These are phyloP conservation scores for Chlamydomonas applanata DNA, from an alignment of 139 green algal genomes.

Conservation along the genomic window DNA sequence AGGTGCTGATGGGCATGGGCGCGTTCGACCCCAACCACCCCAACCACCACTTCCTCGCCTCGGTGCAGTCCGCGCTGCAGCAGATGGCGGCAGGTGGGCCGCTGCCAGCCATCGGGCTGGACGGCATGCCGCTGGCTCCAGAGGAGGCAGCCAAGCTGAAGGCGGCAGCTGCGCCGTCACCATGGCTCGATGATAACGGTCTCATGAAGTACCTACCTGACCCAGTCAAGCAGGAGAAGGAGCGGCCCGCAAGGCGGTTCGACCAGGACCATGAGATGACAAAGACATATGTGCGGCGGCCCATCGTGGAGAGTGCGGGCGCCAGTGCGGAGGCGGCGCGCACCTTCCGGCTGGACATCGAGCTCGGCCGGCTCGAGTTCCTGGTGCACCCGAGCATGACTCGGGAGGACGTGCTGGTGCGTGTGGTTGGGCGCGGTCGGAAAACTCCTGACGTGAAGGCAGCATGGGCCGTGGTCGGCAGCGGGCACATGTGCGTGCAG, in stretches of 20 bases:
- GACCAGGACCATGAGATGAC: constrained; percentile 47
- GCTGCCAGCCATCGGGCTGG: background rate
- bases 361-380: constrained; percentile 59
- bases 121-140: background rate
- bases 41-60: background rate
- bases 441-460: too few species aligned
- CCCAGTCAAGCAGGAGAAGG: constrained; percentile 37
- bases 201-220: constrained; percentile 43
- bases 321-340: background rate
- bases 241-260: constrained; percentile 43
- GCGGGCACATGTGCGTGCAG: too few species aligned
- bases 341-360: constrained; percentile 56
- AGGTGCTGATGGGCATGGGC: constrained; percentile 3
- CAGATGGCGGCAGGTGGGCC: background rate
- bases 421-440: constrained; percentile 1
- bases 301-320: constrained; percentile 15
- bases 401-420: constrained; percentile 60
- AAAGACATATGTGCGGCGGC: constrained; percentile 27
- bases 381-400: constrained; percentile 51
- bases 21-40: constrained; percentile 2
- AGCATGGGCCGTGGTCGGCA: too few species aligned
- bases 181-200: constrained; percentile 49
- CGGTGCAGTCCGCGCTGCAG: background rate
- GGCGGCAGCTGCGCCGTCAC: background rate
- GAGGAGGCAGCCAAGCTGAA: background rate